Conservation (phyloP, 768 basidiomycete genomes). For the Podaxis pistillaris region DNA sequence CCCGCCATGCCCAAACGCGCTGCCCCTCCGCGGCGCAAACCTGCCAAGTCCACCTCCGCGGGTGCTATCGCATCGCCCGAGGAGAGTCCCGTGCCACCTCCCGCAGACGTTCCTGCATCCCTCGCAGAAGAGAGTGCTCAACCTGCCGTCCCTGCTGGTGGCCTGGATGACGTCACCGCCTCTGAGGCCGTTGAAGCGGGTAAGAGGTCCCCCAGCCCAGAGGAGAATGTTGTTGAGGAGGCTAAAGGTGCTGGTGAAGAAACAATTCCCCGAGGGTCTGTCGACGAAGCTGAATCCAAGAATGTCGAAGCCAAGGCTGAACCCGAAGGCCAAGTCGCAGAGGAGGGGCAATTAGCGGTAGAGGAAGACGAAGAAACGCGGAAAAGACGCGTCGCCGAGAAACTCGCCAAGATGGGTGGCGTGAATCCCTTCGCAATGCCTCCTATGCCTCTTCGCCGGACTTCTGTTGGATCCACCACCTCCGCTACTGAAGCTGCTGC, state of each 20-base stretch:
- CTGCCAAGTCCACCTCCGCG: conserved; percentile 22
- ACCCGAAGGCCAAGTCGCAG: not conserved
- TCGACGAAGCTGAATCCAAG: not conserved
- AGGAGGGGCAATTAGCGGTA: not conserved
- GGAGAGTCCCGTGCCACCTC: conserved; percentile 4
- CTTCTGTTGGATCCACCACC: conserved; percentile 17
- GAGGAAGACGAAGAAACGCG: conserved; percentile 56
- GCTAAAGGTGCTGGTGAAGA: not conserved
- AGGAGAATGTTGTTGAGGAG: not conserved
- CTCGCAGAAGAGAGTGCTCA: not conserved
- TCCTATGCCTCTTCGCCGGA: conserved; percentile 22
- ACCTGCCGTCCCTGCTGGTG: not conserved
- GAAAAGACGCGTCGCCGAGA: conserved; percentile 60
- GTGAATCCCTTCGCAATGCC: conserved; percentile 54
- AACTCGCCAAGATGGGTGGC: conserved; percentile 66
- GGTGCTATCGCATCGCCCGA: not conserved
- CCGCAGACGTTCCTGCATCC: not conserved
- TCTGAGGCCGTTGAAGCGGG: not conserved
- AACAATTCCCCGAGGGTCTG: no score
- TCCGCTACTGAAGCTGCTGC: not conserved
- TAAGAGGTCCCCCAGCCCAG: not conserved
- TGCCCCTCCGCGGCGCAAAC: conserved; percentile 67
- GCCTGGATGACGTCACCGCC: not conserved
- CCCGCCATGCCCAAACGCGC: conserved; percentile 72
- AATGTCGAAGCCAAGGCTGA: not conserved